phyloP scores from a whole-genome alignment of 495 filamentous ascomycete species.

The Podospora pseudocomata region DNA sequence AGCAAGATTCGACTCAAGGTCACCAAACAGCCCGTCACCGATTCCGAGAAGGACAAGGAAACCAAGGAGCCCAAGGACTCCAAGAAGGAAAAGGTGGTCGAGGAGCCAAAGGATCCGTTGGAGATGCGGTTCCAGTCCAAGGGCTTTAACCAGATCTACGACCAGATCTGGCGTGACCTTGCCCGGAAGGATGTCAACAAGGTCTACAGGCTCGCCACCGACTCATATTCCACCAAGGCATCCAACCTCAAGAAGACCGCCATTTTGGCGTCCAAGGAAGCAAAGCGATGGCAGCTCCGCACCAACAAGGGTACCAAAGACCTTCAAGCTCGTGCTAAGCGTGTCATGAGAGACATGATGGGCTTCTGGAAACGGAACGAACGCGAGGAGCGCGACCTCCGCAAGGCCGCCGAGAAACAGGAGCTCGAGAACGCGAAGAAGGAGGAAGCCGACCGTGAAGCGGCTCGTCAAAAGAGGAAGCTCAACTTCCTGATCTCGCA shows the following conservation, averaged over 20 bases:
- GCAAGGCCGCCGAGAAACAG: conserved; percentile 90
- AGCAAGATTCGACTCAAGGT: conserved; percentile 57
- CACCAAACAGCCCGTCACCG: conserved; percentile 37
- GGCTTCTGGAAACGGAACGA: conserved; percentile 99
- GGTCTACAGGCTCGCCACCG: conserved; percentile 77
- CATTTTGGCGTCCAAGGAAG: conserved; percentile 94
- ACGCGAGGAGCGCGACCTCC: conserved; percentile 89
- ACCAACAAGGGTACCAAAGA: conserved; percentile 99
- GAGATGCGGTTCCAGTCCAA: conserved; percentile 73
- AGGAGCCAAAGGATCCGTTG: conserved; percentile 47
- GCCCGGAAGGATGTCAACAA: conserved; percentile 91
- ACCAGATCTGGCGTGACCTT: conserved; percentile 96
- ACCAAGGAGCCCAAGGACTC: conserved; percentile 46
- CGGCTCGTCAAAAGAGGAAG: conserved; percentile 94
- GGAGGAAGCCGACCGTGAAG: conserved; percentile 94
- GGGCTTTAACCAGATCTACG: conserved; percentile 94
- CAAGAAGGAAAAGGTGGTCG: conserved; percentile 62
- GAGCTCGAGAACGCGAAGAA: conserved; percentile 95
- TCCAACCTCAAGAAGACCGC: conserved; percentile 97
- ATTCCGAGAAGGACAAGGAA: conserved; percentile 43
- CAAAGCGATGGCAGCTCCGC: conserved; percentile 90
- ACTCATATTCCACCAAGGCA: conserved; percentile 75
- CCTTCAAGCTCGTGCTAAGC: conserved; percentile 92
- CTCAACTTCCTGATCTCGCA: conserved; percentile 99
- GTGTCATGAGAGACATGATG: conserved; percentile 99